Conservation (phyloP, 2,329 filamentous ascomycete genomes). For the Alternaria panax region DNA sequence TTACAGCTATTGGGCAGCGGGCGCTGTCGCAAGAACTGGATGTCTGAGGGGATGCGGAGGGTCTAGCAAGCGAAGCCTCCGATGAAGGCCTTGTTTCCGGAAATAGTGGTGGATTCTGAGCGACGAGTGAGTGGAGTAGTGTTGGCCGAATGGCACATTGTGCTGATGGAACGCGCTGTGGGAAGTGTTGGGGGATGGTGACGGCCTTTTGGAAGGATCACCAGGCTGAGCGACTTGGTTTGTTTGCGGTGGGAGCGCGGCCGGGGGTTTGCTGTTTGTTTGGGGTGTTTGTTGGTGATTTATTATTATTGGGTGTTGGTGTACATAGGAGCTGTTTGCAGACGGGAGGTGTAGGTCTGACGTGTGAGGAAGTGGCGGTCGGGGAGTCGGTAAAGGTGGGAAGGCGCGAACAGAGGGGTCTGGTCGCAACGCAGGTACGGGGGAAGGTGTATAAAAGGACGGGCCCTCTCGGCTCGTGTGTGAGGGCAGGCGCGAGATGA, state of each 20-base stretch:
- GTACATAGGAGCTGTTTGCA: constrained; percentile 28
- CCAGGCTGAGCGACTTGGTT: constrained; percentile 40
- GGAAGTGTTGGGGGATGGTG: constrained; percentile 39
- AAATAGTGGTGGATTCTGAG: constrained; percentile 49
- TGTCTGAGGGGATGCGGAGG: constrained; percentile 42
- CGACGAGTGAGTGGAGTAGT: constrained; percentile 54
- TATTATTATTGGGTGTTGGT: constrained; percentile 39
- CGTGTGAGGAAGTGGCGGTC: constrained; percentile 41
- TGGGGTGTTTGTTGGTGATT: constrained; percentile 20
- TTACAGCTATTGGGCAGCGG: constrained; percentile 45
- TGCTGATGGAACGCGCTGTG: constrained; percentile 38
- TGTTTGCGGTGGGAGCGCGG: constrained; percentile 24
- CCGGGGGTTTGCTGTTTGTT: constrained; percentile 17
- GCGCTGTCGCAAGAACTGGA: constrained; percentile 46
- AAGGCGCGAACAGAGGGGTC: constrained; percentile 15
- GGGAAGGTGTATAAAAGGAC: constrained; percentile 18
- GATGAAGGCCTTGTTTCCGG: constrained; percentile 51
- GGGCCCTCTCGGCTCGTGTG: constrained; percentile 17
- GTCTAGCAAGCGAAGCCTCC: constrained; percentile 50
- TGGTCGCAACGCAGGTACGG: constrained; percentile 23
- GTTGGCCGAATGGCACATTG: constrained; percentile 47
- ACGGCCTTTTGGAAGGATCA: constrained; percentile 35
- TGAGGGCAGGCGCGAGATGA: constrained; percentile 26
- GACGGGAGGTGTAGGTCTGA: constrained; percentile 31
- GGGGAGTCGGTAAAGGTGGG: constrained; percentile 30